Base-by-base conservation (phyloP, 495 filamentous ascomycete genomes). In the Annulohypoxylon bovei region DNA sequence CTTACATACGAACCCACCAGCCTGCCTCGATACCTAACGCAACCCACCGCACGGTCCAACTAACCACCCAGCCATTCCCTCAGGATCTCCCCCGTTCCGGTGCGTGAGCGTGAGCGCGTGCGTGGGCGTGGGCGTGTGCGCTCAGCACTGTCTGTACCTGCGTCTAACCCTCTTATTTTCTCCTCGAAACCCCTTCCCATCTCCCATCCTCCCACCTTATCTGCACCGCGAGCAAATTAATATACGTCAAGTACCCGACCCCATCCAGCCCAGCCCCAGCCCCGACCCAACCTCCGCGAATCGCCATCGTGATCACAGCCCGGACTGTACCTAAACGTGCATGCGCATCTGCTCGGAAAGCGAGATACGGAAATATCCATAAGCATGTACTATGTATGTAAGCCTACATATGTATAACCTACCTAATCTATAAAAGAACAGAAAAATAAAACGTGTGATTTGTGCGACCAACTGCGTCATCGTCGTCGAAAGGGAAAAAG, bases 281-380 rank as follows among this genome's bases (percentile, higher is more conserved):
- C 27, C 12, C 49, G 27, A 32, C 53, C 66, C 57, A 62, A 42
- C 66, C 66, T 69, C 66, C 59, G 14, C 66, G 67, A 70, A 65
- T 70, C 67, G 67, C 40, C 55, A 53, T 71, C 49, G 50, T 40
- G 25, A 52, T 65, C 62, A 71, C 68, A 20, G 46, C 46, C 44
- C 18, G 16, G 46, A 22, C 40, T 50, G 28, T 25, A 16, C 20
- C 50, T 18, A 9, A 54, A 32, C 50, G 27, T 16, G 30, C 50
- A 8, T 54, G n/a, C 27, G 50, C 30, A 35, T 35, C 30, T 33
- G 27, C 30, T 64, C 27, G 39, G 44, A 25, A 55, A 55, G 37
- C 47, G 30, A 63, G 61, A 64, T 55, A 56, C 61, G 50, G 56
- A 28, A 23, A 32, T 53, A 53, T 30, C 23, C 49, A 30, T 30